phyloP scores from a whole-genome alignment of 192 early-diverging fungal genomes.

The Gamsiella multidivaricata region DNA sequence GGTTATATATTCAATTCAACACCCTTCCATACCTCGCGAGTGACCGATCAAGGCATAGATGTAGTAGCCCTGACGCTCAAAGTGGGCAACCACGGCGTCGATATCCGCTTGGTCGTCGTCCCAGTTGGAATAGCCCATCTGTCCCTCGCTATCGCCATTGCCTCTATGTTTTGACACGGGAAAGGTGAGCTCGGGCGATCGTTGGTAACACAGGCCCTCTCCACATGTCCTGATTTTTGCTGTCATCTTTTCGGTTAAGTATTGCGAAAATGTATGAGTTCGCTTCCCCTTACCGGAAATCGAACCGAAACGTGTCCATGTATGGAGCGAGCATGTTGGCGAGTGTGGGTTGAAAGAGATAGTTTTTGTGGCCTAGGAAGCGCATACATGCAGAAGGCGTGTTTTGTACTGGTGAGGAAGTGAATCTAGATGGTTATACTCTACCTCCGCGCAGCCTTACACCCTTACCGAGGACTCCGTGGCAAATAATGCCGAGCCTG shows the following conservation, averaged over 20 bases:
- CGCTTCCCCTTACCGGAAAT: conserved; percentile 44
- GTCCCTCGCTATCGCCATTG: conserved; percentile 56
- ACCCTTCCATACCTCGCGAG: conserved; percentile 41
- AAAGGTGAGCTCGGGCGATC: too few species aligned
- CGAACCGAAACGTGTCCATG: conserved; percentile 60
- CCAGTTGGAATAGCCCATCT: conserved; percentile 48
- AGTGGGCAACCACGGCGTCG: conserved; percentile 43
- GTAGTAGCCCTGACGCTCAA: conserved; percentile 45
- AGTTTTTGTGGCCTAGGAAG: conserved; percentile 53
- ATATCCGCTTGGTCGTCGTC: conserved; percentile 50
- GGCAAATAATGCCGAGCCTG: conserved; percentile 49
- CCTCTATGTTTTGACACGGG: conserved; percentile 40
- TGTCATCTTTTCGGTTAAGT: background rate
- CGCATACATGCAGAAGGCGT: background rate
- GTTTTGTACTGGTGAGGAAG: background rate
- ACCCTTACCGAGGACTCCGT: conserved; percentile 45
- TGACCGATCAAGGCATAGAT: conserved; percentile 55
- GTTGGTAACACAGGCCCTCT: conserved; percentile 2
- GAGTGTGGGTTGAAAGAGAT: conserved; percentile 42
- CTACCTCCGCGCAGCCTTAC: too few species aligned
- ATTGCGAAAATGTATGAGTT: background rate
- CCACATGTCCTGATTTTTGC: background rate
- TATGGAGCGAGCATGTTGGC: conserved; percentile 42
- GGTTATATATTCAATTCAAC: background rate
- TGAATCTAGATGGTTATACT: too few species aligned